Conservation (phyloP, 805 yeast genomes). For the Maudiozyma bulderi region DNA sequence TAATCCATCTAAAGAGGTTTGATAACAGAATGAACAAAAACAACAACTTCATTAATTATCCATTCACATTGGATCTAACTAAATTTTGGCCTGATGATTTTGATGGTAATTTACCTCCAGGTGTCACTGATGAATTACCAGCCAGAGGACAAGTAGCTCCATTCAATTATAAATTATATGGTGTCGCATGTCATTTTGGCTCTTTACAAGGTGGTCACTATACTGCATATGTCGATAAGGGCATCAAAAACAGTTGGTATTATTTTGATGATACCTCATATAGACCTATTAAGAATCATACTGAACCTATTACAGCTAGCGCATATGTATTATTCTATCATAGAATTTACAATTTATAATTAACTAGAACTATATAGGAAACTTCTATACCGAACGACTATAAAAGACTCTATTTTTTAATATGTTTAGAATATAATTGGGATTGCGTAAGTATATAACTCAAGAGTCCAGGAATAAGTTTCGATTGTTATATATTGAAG, state of each 20-base stretch:
- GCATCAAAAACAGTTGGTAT: conserved; percentile 56
- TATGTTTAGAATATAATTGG: not conserved
- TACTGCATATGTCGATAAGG: conserved; percentile 69
- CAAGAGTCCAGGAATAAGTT: no score
- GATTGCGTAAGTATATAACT: not conserved
- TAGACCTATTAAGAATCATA: conserved; percentile 39
- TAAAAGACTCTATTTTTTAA: not conserved
- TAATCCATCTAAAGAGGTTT: conserved; percentile 79
- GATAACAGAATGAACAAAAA: conserved; percentile 39
- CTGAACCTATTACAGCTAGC: conserved; percentile 54
- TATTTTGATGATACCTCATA: conserved; percentile 73
- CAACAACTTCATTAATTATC: conserved; percentile 62
- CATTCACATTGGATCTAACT: conserved; percentile 56
- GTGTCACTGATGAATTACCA: conserved; percentile 35
- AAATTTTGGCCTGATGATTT: conserved; percentile 48
- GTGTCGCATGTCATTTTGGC: conserved; percentile 80
- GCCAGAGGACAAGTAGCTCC: conserved; percentile 77
- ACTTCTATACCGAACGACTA: not conserved
- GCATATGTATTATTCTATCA: conserved; percentile 80
- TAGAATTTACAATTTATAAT: conserved; percentile 26
- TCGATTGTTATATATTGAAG: no score
- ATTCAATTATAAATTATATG: conserved; percentile 64
- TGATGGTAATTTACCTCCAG: conserved; percentile 25
- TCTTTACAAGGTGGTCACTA: conserved; percentile 81
- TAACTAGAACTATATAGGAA: not conserved